Evolutionary conservation across 164 flowering plant species (phyloP).

Genomic region (Macadamia tetraphylla): DNA sequence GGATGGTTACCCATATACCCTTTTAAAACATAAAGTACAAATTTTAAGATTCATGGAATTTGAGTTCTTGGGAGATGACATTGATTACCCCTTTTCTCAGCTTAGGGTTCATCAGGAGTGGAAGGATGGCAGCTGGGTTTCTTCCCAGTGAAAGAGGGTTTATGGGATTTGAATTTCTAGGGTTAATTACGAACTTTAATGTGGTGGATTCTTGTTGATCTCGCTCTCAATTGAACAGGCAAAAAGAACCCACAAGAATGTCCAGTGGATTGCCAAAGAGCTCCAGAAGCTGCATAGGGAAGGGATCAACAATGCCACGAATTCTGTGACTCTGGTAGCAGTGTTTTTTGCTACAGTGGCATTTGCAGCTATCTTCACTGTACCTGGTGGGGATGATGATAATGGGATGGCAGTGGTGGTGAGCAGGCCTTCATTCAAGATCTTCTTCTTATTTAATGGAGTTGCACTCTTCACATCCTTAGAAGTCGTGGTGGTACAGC

Average conservation of each 20-base stretch:
- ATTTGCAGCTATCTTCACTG: constrained; percentile 70
- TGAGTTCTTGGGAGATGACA: too few species aligned
- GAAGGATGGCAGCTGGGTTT: too few species aligned
- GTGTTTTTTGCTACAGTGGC: constrained; percentile 78
- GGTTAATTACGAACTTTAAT: too few species aligned
- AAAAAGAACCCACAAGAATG: constrained; percentile 59
- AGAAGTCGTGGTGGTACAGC: constrained; percentile 79
- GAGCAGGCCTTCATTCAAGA: constrained; percentile 41
- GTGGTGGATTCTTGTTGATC: too few species aligned
- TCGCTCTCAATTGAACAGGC: constrained; percentile 80
- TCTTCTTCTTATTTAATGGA: constrained; percentile 67
- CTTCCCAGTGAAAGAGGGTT: too few species aligned
- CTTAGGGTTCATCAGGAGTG: too few species aligned
- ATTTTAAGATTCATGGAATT: too few species aligned
- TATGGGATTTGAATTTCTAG: too few species aligned
- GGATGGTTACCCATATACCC: too few species aligned
- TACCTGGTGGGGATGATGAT: constrained; percentile 59
- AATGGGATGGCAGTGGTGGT: constrained; percentile 52
- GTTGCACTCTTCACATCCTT: constrained; percentile 69
- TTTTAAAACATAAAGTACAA: too few species aligned
- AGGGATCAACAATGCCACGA: constrained; percentile 79
- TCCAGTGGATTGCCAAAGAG: constrained; percentile 61
- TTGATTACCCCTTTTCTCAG: too few species aligned
- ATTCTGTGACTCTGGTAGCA: constrained; percentile 79
- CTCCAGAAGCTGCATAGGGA: constrained; percentile 59